Conservation (phyloP, 208 protist species). For the Leishmania aethiopica region DNA sequence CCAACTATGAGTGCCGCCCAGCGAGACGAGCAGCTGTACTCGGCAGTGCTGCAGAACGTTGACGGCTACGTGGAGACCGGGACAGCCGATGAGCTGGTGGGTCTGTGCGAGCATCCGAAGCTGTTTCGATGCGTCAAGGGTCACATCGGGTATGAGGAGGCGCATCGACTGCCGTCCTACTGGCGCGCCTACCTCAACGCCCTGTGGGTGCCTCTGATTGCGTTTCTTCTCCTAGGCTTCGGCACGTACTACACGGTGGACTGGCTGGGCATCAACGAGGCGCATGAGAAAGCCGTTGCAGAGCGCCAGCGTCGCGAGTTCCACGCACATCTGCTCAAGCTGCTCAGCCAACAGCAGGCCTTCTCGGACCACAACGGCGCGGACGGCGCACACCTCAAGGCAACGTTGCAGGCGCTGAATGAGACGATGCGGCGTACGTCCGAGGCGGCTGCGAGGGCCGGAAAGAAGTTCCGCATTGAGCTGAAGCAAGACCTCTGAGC, state of each 20-base stretch:
- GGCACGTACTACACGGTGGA: conserved; percentile 20
- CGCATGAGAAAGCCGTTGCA: conserved; percentile 11
- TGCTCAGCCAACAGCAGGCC: conserved; percentile 16
- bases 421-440: conserved; percentile 18
- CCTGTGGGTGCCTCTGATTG: conserved; percentile 44
- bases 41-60: conserved; percentile 47
- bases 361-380: neutral
- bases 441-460: conserved; percentile 33
- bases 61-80: conserved; percentile 50
- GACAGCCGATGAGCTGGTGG: conserved; percentile 46
- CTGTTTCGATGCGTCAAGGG: conserved; percentile 39
- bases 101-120: conserved; percentile 54
- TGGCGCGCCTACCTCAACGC: conserved; percentile 27
- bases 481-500: conserved; percentile 23
- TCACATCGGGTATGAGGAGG: conserved; percentile 70
- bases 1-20: conserved; percentile 32
- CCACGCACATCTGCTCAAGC: conserved; percentile 9
- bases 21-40: conserved; percentile 46
- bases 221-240: conserved; percentile 33
- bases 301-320: conserved; percentile 7
- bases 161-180: conserved; percentile 31
- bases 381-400: neutral
- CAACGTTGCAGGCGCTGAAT: conserved; percentile 8
- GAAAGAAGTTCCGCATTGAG: conserved; percentile 29
- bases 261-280: conserved; percentile 18